Percentiles rank a stretch among this genome's conserved stretches.
phyloP scores from a whole-genome alignment of 768 basidiomycete species.

The Coprinopsis marcescibilis region DNA sequence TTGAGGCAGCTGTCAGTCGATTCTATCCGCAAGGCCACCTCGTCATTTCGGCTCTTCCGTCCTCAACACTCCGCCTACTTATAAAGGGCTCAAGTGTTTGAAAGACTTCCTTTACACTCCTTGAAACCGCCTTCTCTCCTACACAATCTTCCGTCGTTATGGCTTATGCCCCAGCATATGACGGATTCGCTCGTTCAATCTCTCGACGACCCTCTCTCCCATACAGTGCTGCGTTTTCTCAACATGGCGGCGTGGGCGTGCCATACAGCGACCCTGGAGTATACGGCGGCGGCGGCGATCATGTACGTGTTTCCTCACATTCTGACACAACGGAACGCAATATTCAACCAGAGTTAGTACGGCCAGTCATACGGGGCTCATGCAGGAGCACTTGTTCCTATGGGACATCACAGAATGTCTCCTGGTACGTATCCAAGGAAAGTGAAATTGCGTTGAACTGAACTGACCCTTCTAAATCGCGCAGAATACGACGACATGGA shows the following conservation, averaged over 20 bases:
- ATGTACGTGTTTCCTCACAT: not conserved
- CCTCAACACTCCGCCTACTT: too few relatives aligned
- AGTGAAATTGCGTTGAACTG: not conserved
- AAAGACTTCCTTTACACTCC: not conserved
- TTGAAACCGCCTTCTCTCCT: constrained; percentile 2
- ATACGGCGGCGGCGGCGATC: constrained; percentile 33
- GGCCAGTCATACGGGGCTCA: constrained; percentile 25
- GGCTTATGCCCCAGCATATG: constrained; percentile 20
- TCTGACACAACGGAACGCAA: not conserved
- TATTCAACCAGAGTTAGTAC: not conserved
- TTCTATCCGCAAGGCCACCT: constrained; percentile 2
- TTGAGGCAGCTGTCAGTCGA: constrained; percentile 10
- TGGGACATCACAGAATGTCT: constrained; percentile 35
- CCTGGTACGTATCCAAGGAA: constrained; percentile 30
- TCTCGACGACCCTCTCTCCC: constrained; percentile 37
- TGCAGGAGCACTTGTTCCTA: constrained; percentile 29
- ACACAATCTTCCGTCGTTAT: too few relatives aligned
- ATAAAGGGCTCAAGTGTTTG: not conserved
- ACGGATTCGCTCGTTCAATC: constrained; percentile 22
- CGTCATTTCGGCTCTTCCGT: constrained; percentile 1
- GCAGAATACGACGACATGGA: constrained; percentile 55
- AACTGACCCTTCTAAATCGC: constrained; percentile 1
- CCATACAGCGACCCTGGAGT: constrained; percentile 37
- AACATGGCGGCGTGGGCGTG: constrained; percentile 27
- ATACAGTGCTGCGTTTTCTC: constrained; percentile 27